These are phyloP conservation scores for Glycine tomentella DNA, from an alignment of 306 rosid genomes.

Conservation along the genomic window DNA sequence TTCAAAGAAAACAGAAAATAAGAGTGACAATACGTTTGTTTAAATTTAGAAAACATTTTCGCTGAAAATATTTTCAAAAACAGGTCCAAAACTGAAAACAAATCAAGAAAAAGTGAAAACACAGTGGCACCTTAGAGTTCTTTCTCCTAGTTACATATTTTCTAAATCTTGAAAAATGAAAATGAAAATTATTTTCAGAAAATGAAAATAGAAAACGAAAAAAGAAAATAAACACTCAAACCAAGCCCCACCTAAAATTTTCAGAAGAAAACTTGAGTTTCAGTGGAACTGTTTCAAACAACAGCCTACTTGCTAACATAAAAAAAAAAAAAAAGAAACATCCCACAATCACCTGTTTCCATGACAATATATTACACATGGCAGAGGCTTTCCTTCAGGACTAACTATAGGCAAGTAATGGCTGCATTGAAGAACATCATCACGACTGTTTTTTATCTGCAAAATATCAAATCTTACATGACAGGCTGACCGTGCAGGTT, in stretches of 20 bases:
- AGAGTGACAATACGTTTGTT: too few relatives aligned
- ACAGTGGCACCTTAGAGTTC: too few relatives aligned
- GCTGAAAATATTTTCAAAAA: too few relatives aligned
- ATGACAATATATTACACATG: conserved; percentile 97
- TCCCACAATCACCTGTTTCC: conserved; percentile 86
- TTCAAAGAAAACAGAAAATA: too few relatives aligned
- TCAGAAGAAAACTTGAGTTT: conserved; percentile 29
- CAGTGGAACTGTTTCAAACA: conserved; percentile 34
- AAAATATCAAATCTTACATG: conserved; percentile 46
- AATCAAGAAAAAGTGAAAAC: too few relatives aligned
- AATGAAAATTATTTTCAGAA: too few relatives aligned
- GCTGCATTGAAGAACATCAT: conserved; percentile 87
- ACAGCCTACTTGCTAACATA: conserved; percentile 1
- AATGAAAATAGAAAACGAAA: too few relatives aligned
- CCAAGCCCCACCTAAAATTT: background rate
- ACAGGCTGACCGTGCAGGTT: conserved; percentile 42
- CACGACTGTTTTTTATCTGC: conserved; percentile 90
- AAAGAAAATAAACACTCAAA: too few relatives aligned
- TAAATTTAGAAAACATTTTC: too few relatives aligned
- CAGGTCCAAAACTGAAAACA: too few relatives aligned
- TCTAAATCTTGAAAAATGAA: too few relatives aligned
- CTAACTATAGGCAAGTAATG: conserved; percentile 90
- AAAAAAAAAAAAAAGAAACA: conserved; percentile 33
- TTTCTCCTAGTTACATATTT: too few relatives aligned
- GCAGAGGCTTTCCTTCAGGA: conserved; percentile 95